Evolutionary conservation across 768 basidiomycete genomes (phyloP), one percentile per base, ranked within the genome.

Genomic region (Mycena belliarum): DNA sequence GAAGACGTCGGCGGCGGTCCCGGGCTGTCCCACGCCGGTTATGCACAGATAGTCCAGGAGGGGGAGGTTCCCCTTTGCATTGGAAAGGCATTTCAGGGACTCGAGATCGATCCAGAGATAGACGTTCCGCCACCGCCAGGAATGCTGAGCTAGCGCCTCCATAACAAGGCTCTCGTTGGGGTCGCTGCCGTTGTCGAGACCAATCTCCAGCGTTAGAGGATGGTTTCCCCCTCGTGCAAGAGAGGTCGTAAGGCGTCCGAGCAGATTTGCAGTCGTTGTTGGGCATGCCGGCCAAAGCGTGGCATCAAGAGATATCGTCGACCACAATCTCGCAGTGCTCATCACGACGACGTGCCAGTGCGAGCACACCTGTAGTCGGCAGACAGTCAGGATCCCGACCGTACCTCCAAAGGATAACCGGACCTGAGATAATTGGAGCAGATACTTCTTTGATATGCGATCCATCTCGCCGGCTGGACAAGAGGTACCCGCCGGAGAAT

Each of bases 321-420:
- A 24, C 59, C 59, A 60, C 20, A 59, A 23, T 26, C 26, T 41
- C 8, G 58, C 29, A 2, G 58, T 49, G 3, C 26, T 32, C 40
- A 54, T 53, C 9, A 28, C 46, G 1, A 49, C n/a, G 12, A 7
- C 18, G 23, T 54, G 33, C 58, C 58, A 59, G 24, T 24, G 48
- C 2, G 46, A 59, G n/a, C 58, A 54, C 6, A 59, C 58, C 52
- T 59, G 11, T 1, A 28, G 20, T 12, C 6, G 21, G 40, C 7
- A 20, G 8, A 7, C 8, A 16, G 18, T 41, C 40, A 35, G 35
- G 15, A 41, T 20, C n/a, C n/a, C 21, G 21, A 12, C 25, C 23
- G 29, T 32, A 25, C 6, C 3, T 14, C 7, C 6, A 25, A 11
- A 9, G 16, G 18, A 42, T 41, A 23, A 15, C 5, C 40, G 38